A percentile compares a stretch with the other conserved stretches of the same genome.
phyloP scores from a whole-genome alignment of 2,329 filamentous ascomycete genomes.

The Fusarium piperis region DNA sequence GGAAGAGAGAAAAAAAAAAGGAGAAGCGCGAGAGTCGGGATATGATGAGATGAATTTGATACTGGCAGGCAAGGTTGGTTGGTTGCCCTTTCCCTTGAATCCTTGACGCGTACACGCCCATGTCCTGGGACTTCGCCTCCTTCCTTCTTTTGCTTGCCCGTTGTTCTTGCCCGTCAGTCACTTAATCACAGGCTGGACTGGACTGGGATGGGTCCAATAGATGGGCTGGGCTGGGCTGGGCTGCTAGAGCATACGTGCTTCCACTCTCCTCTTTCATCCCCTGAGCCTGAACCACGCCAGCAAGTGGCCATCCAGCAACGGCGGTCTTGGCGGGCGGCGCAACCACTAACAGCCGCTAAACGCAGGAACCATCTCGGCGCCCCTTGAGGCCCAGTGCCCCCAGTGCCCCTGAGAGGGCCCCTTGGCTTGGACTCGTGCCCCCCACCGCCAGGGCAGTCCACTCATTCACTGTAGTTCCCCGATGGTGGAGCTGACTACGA shows the following conservation, averaged over 20 bases:
- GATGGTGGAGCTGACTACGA: not conserved
- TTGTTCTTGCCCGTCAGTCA: constrained; percentile 9
- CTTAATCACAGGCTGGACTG: constrained; percentile 1
- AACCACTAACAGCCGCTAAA: constrained; percentile 35
- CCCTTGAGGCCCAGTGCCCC: constrained; percentile 20
- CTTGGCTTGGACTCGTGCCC: constrained; percentile 9
- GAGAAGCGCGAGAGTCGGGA: not conserved
- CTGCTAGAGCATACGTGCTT: not conserved
- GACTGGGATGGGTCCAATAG: not conserved
- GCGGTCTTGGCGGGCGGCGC: constrained; percentile 25
- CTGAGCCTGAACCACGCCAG: constrained; percentile 28
- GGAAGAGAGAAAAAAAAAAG: not conserved
- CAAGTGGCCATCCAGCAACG: constrained; percentile 26
- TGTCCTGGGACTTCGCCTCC: constrained; percentile 23
- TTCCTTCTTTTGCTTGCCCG: constrained; percentile 9
- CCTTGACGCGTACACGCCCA: constrained; percentile 8
- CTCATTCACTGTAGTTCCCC: not conserved
- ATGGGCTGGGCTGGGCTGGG: not conserved
- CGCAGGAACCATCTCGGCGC: constrained; percentile 30
- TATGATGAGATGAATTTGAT: not conserved
- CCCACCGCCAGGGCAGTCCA: constrained; percentile 5
- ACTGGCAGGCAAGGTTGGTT: not conserved
- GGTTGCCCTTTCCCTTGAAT: not conserved
- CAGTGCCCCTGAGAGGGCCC: constrained; percentile 18
- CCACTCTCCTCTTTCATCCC: constrained; percentile 9